Conservation (phyloP, 768 basidiomycete genomes). For the Termitomyces sp. region DNA sequence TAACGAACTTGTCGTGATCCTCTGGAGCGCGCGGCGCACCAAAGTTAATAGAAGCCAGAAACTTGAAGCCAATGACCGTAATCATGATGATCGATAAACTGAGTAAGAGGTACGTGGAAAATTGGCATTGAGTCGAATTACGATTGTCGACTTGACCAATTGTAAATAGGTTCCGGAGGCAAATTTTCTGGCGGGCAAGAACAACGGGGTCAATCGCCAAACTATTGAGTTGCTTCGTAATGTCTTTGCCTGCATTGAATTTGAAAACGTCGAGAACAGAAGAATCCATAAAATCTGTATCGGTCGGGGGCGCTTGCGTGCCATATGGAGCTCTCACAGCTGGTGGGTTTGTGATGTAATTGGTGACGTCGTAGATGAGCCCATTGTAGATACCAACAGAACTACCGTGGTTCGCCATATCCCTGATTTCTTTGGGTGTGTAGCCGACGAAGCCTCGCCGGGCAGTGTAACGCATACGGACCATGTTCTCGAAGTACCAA, state of each 20-base stretch:
- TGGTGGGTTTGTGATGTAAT: slow-evolving; percentile 71
- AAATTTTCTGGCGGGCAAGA: slow-evolving; percentile 73
- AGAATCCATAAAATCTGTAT: slow-evolving; percentile 68
- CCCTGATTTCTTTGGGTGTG: slow-evolving; percentile 68
- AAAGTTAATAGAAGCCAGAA: slow-evolving; percentile 81
- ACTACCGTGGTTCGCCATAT: slow-evolving; percentile 55
- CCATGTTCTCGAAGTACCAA: slow-evolving; percentile 98
- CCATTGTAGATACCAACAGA: slow-evolving; percentile 84
- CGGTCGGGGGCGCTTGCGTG: slow-evolving; percentile 32
- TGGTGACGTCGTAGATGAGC: slow-evolving; percentile 81
- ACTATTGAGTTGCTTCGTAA: slow-evolving; percentile 67
- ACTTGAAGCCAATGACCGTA: slow-evolving; percentile 89
- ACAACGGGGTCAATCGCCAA: slow-evolving; percentile 55
- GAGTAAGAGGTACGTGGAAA: slow-evolving; percentile 88
- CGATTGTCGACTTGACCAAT: slow-evolving; percentile 91
- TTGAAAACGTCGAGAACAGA: slow-evolving; percentile 71
- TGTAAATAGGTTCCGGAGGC: slow-evolving; percentile 89
- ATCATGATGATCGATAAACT: slow-evolving; percentile 91
- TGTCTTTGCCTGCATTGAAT: slow-evolving; percentile 66
- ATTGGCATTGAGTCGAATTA: slow-evolving; percentile 85
- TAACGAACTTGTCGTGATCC: slow-evolving; percentile 90
- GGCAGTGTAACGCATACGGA: slow-evolving; percentile 82
- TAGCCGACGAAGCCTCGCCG: slow-evolving; percentile 87
- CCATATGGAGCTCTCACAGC: slow-evolving; percentile 43
- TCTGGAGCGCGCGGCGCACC: slow-evolving; percentile 71